phyloP scores from a whole-genome alignment of 306 rosid species.

The Senna tora region DNA sequence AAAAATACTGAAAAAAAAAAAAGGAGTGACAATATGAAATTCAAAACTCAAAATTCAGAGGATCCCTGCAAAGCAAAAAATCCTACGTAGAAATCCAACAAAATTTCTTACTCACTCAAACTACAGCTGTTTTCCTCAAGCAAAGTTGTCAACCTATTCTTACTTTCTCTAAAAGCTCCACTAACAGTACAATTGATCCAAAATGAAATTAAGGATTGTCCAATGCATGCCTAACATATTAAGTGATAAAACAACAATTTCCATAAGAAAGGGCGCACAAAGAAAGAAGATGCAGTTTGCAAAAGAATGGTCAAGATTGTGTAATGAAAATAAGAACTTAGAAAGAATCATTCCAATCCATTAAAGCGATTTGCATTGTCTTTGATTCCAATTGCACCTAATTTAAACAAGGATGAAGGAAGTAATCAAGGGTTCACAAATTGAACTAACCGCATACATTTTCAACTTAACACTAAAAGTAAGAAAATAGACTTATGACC shows the following conservation, averaged over 20 bases:
- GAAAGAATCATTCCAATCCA: neutral
- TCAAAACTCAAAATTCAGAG: neutral
- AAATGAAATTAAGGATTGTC: neutral
- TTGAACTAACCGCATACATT: neutral
- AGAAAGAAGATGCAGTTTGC: neutral
- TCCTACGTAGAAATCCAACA: neutral
- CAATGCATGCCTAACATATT: neutral
- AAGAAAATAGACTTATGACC: neutral
- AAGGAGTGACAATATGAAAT: neutral
- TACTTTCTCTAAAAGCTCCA: neutral
- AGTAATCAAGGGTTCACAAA: neutral
- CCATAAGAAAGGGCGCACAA: neutral
- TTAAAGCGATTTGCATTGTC: neutral
- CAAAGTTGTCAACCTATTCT: neutral
- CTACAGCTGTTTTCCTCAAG: neutral
- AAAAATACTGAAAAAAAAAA: neutral
- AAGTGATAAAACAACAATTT: no score
- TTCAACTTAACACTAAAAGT: neutral
- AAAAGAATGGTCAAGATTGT: neutral
- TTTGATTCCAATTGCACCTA: neutral
- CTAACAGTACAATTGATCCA: neutral
- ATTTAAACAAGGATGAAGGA: neutral
- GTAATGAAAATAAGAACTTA: neutral
- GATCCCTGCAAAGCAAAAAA: neutral
- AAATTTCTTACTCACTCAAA: neutral